These are phyloP conservation scores for Toxoplasma gondii DNA, from an alignment of 169 alveolate species.

Conservation along the genomic window DNA sequence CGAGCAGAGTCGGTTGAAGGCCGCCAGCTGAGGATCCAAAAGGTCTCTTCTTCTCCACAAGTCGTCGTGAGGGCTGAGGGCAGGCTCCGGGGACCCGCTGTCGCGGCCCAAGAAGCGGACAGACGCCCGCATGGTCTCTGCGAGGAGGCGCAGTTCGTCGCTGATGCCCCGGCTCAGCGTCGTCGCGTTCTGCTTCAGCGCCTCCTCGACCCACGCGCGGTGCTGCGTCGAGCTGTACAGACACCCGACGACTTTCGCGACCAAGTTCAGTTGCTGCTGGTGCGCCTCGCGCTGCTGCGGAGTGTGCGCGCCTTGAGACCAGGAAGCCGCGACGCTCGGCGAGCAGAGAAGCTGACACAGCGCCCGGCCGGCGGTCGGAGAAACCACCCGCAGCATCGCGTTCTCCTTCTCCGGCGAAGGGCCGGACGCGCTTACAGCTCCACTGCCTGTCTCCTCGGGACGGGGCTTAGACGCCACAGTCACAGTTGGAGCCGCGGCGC, in stretches of 20 bases:
- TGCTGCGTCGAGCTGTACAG: constrained; percentile 48
- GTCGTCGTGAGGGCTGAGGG: constrained; percentile 42
- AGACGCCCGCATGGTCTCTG: neutral
- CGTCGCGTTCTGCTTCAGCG: constrained; percentile 27
- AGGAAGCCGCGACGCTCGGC: constrained; percentile 33
- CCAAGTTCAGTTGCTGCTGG: constrained; percentile 45
- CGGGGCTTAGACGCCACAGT: neutral
- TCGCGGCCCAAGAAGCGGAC: neutral
- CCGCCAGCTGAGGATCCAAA: constrained; percentile 37
- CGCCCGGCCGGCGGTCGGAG: constrained; percentile 23
- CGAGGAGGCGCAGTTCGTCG: neutral
- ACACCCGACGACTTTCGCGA: constrained; percentile 47
- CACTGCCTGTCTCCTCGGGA: neutral
- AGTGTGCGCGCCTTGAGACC: constrained; percentile 22
- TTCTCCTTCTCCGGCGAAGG: neutral
- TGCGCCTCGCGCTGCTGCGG: constrained; percentile 52
- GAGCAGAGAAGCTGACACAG: constrained; percentile 44
- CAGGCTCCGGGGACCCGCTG: constrained; percentile 5
- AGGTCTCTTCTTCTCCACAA: neutral
- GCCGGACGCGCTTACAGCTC: neutral
- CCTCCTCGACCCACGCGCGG: constrained; percentile 49
- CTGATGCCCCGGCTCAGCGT: neutral
- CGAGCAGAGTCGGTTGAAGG: constrained; percentile 20
- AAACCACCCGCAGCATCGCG: constrained; percentile 35
- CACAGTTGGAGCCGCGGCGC: neutral